phyloP scores from a whole-genome alignment of 2,329 filamentous ascomycete species.

The Venturia oleaginea region DNA sequence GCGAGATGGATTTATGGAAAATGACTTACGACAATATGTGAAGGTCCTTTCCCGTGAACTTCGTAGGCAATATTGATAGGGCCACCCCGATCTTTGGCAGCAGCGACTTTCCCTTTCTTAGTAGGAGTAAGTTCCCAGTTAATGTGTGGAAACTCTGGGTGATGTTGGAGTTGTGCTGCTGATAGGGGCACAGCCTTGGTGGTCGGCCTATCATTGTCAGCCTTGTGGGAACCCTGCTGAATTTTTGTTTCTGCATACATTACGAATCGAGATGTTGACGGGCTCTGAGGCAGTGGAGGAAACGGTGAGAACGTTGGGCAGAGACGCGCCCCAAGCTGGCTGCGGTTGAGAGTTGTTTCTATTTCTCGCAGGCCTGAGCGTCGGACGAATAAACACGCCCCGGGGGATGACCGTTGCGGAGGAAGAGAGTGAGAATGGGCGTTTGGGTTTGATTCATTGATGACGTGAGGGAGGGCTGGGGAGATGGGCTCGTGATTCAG shows the following conservation, averaged over 20 bases:
- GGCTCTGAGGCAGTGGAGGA: neutral
- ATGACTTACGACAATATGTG: constrained; percentile 60
- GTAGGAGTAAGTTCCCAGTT: constrained; percentile 63
- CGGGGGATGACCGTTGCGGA: neutral
- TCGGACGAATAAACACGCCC: neutral
- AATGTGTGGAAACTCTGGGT: constrained; percentile 57
- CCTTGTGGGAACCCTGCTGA: neutral
- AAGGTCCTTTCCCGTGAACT: constrained; percentile 64
- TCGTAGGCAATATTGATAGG: constrained; percentile 72
- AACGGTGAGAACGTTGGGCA: neutral
- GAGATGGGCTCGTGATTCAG: no score
- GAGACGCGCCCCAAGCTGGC: neutral
- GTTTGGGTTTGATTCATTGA: neutral
- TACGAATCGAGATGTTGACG: neutral
- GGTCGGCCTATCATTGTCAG: constrained; percentile 1
- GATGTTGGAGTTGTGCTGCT: constrained; percentile 50
- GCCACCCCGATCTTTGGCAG: constrained; percentile 62
- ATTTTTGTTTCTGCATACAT: constrained; percentile 6
- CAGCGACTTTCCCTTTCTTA: constrained; percentile 49
- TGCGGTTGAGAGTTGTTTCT: neutral
- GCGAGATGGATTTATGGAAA: neutral
- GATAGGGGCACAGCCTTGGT: constrained; percentile 30
- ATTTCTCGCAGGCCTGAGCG: neutral
- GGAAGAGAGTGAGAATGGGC: neutral
- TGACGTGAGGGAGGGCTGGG: neutral